A percentile compares a stretch with the other conserved stretches of the same genome.
Evolutionary conservation across 140 eudicot genomes (phyloP).

Genomic region (Cichorium intybus): DNA sequence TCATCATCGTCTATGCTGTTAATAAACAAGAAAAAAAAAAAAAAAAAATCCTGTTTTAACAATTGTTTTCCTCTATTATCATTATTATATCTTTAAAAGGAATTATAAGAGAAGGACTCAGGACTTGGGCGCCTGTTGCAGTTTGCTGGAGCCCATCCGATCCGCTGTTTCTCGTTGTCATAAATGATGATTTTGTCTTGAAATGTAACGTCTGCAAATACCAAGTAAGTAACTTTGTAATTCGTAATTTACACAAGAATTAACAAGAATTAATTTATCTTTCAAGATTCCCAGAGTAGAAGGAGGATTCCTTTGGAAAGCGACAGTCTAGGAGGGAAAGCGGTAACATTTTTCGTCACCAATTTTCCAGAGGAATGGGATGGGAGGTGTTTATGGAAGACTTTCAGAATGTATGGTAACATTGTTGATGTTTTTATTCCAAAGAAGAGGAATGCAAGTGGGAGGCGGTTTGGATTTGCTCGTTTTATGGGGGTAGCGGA

Average conservation of each 20-base stretch:
- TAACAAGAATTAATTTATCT: too few species aligned
- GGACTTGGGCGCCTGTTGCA: constrained; percentile 59
- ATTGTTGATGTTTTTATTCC: too few species aligned
- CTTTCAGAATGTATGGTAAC: too few species aligned
- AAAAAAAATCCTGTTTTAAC: constrained; percentile 42
- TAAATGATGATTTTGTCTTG: constrained; percentile 82
- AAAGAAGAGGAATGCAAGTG: too few species aligned
- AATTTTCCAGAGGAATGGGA: too few species aligned
- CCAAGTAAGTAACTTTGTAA: constrained; percentile 9
- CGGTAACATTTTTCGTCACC: too few species aligned
- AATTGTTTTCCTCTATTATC: constrained; percentile 12
- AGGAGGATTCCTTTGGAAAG: too few species aligned
- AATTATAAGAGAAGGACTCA: constrained; percentile 21
- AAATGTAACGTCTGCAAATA: constrained; percentile 70
- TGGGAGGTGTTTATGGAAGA: too few species aligned
- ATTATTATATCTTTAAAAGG: constrained; percentile 10
- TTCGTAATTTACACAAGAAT: not conserved
- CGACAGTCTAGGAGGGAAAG: too few species aligned
- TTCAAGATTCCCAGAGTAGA: too few species aligned
- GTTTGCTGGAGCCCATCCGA: constrained; percentile 81
- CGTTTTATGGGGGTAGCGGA: too few species aligned
- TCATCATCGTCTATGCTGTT: constrained; percentile 42
- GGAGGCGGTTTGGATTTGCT: too few species aligned
- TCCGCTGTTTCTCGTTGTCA: constrained; percentile 73
- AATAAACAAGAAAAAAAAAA: constrained; percentile 48